Evolutionary conservation across 2,329 filamentous ascomycete genomes (phyloP), one percentile per base, ranked within the genome.

Genomic region (Colletotrichum spaethianum): DNA sequence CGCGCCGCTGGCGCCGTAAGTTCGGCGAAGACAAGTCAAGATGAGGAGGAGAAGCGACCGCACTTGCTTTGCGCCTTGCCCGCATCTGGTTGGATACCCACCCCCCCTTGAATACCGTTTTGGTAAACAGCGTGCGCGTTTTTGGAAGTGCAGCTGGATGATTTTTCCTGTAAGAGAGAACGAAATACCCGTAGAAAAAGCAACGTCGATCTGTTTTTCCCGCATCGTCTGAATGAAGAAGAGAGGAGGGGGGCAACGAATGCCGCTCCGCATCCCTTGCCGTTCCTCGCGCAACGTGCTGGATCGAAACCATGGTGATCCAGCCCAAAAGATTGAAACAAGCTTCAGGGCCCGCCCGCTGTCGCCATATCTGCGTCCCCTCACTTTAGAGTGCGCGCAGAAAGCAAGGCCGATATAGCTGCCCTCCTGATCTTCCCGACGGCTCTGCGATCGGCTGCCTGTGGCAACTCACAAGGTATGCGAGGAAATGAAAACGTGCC

Each of bases 1-100:
- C 72, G 83, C 82, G 26, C 79, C 80, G 11, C 71, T 74, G 56
- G 77, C 74, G 38, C 75, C 75, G 42, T 86, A 75, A 75, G 28
- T 50, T 46, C 20, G 52, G 16, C 23, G 6, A 42, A 14, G 31
- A 31, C 4, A 14, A 31, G 42, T 48, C 44, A 56, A 48, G 33
- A 23, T 5, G 42, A 61, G 2, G 28, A 33, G 46, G 44, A 11
- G 38, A 63, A 38, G 38, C n/a, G 44, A 57, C 28, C 36, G 14
- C 56, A 42, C 23, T 44, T 44, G 31, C 36, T 40, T 36, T 42
- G 14, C 38, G 56, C 38, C n/a, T 44, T 28, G 38, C n/a, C 53
- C 53, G 53, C 20, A 16, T 40, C 33, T 60, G 56, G 56, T 44
- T 57, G 44, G 60, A 65, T 59, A 70, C 52, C 61, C 48, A 46